phyloP scores from a whole-genome alignment of 345 rosid genomes.

The Dovyalis caffra region DNA sequence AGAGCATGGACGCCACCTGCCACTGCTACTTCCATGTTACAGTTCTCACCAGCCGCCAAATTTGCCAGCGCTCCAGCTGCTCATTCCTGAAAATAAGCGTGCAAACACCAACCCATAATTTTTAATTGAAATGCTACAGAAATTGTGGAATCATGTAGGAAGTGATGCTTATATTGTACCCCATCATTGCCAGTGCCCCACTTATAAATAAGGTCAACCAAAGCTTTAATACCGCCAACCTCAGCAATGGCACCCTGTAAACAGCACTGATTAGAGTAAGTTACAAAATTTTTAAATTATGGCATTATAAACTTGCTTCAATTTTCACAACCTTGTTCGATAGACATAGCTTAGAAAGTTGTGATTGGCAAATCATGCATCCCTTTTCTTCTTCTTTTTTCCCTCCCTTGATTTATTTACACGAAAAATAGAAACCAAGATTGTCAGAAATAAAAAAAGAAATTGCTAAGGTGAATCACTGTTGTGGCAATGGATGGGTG shows the following conservation, averaged over 20 bases:
- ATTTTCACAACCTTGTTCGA: conserved; percentile 30
- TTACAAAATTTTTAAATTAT: neutral
- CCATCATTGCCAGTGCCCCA: conserved; percentile 29
- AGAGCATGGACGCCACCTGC: conserved; percentile 36
- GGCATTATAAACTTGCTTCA: neutral
- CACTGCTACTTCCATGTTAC: conserved; percentile 31
- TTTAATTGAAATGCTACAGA: neutral
- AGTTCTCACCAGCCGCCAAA: conserved; percentile 40
- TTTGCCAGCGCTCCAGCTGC: conserved; percentile 48
- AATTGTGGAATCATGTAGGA: neutral
- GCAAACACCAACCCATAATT: neutral
- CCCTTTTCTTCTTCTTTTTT: no score
- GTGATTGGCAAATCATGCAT: no score
- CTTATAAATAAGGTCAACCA: conserved; percentile 39
- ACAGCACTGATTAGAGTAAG: neutral
- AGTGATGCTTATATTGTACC: conserved; percentile 13
- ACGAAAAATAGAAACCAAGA: no score
- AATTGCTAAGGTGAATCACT: no score
- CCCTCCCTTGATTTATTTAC: no score
- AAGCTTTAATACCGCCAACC: conserved; percentile 38
- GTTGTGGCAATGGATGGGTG: no score
- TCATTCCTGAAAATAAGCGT: conserved; percentile 32
- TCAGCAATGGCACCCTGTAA: conserved; percentile 38
- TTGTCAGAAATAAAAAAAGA: no score
- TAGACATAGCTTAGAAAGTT: neutral